These are phyloP conservation scores for Aschersonia sp. DNA, from an alignment of 2,329 filamentous ascomycete genomes.

Conservation along the genomic window DNA sequence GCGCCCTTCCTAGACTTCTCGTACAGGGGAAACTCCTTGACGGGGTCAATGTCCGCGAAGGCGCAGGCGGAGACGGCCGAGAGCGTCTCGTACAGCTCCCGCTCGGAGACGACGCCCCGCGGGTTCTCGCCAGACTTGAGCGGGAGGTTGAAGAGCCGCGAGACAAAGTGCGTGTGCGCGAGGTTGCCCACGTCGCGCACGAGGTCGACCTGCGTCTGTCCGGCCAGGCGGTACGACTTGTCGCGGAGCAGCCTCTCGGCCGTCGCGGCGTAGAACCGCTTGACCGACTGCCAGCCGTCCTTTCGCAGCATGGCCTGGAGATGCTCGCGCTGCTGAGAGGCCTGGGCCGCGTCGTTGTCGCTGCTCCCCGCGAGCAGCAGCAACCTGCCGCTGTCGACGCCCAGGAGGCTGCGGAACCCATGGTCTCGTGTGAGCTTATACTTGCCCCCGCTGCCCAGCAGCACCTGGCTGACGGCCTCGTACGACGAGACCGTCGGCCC, in stretches of 20 bases:
- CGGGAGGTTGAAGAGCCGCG: constrained; percentile 49
- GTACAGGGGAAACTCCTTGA: constrained; percentile 49
- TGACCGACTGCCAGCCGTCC: constrained; percentile 49
- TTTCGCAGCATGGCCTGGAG: constrained; percentile 45
- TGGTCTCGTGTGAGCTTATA: constrained; percentile 54
- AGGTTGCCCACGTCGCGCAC: constrained; percentile 56
- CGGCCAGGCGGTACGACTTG: constrained; percentile 47
- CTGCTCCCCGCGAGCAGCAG: constrained; percentile 42
- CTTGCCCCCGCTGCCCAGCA: constrained; percentile 43
- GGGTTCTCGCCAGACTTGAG: constrained; percentile 48
- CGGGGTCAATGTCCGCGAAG: constrained; percentile 51
- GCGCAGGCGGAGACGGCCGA: constrained; percentile 50
- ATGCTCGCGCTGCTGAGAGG: constrained; percentile 30
- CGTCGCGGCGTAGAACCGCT: constrained; percentile 50
- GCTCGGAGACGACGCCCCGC: constrained; percentile 39
- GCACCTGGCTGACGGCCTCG: constrained; percentile 43
- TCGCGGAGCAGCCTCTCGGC: constrained; percentile 45
- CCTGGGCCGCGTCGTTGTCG: constrained; percentile 19
- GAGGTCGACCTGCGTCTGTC: constrained; percentile 50
- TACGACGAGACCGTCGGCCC: constrained; percentile 45
- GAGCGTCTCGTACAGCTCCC: constrained; percentile 46
- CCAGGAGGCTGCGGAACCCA: constrained; percentile 48
- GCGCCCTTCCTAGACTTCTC: constrained; percentile 42
- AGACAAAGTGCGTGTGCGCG: constrained; percentile 47
- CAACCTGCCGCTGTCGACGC: constrained; percentile 28